phyloP scores from a whole-genome alignment of 2,329 filamentous ascomycete species.

The Aureobasidium pullulans region DNA sequence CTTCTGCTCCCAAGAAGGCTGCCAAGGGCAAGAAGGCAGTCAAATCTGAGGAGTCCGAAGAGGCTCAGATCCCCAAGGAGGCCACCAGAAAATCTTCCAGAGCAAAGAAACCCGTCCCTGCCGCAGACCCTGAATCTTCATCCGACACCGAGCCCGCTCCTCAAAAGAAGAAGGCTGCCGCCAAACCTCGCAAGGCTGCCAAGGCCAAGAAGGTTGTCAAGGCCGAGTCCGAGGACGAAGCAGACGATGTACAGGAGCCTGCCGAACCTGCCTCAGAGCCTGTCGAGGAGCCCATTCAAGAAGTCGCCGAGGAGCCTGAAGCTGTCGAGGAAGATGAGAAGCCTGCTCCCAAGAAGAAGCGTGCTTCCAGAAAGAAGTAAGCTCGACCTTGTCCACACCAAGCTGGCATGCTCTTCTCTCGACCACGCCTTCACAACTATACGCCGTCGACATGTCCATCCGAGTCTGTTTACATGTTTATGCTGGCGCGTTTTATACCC shows the following conservation, averaged over 20 bases:
- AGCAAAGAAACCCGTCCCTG: slow-evolving; percentile 4
- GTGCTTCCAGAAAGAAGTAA: slow-evolving; percentile 15
- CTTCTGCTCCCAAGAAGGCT: slow-evolving; percentile 6
- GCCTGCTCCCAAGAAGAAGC: slow-evolving; percentile 15
- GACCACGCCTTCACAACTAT: neutral
- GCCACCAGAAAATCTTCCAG: neutral
- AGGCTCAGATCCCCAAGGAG: neutral
- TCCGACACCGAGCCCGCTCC: slow-evolving; percentile 1
- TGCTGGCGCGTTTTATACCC: slow-evolving; percentile 12
- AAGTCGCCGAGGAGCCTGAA: slow-evolving; percentile 1
- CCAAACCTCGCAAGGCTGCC: slow-evolving; percentile 10
- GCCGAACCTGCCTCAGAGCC: neutral
- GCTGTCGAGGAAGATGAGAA: slow-evolving; percentile 8
- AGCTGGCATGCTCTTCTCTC: neutral
- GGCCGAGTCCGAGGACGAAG: slow-evolving; percentile 1
- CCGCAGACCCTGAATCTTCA: neutral
- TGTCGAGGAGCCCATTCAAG: neutral
- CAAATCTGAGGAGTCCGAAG: neutral
- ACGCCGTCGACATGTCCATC: neutral
- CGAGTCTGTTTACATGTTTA: slow-evolving; percentile 6
- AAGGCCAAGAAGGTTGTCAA: slow-evolving; percentile 9
- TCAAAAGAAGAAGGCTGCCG: slow-evolving; percentile 10
- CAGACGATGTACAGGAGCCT: neutral
- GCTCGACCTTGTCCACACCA: neutral
- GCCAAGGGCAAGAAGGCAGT: slow-evolving; percentile 9